Conservation (phyloP, 1,139 yeast species). For the Hansenula sp. region DNA sequence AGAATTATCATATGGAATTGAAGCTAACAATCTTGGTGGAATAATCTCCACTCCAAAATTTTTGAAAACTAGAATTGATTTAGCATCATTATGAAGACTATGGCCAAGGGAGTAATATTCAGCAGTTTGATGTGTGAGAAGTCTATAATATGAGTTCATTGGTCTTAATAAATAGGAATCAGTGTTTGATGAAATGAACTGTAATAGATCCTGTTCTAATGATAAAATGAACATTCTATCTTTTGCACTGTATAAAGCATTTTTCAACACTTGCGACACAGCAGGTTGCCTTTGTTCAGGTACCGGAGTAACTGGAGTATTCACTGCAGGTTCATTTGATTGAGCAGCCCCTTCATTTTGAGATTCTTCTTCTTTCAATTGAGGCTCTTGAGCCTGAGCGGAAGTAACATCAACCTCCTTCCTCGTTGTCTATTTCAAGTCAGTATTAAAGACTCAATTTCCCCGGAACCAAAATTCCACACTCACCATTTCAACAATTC, state of each 20-base stretch:
- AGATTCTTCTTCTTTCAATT: too few species aligned
- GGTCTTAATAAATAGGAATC: constrained; percentile 43
- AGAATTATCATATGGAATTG: constrained; percentile 10
- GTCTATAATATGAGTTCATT: constrained; percentile 64
- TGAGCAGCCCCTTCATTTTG: background rate
- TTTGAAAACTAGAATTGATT: constrained; percentile 36
- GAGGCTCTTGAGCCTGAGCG: too few species aligned
- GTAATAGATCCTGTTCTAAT: constrained; percentile 44
- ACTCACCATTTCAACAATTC: too few species aligned
- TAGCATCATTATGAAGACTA: constrained; percentile 41
- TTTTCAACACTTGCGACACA: constrained; percentile 26
- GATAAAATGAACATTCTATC: constrained; percentile 50
- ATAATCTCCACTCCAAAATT: constrained; percentile 20
- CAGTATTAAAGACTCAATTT: too few species aligned
- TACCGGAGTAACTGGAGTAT: background rate
- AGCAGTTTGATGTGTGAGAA: constrained; percentile 65
- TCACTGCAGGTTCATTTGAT: background rate
- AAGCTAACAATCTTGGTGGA: constrained; percentile 11
- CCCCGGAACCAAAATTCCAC: too few species aligned
- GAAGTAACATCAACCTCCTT: too few species aligned
- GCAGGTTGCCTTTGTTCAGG: constrained; percentile 1
- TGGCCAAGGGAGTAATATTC: constrained; percentile 61
- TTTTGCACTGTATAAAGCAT: constrained; percentile 41
- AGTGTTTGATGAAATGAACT: constrained; percentile 29
- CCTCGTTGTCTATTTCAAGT: too few species aligned